phyloP scores from a whole-genome alignment of 164 flowering plant genomes.

The Piper longum region DNA sequence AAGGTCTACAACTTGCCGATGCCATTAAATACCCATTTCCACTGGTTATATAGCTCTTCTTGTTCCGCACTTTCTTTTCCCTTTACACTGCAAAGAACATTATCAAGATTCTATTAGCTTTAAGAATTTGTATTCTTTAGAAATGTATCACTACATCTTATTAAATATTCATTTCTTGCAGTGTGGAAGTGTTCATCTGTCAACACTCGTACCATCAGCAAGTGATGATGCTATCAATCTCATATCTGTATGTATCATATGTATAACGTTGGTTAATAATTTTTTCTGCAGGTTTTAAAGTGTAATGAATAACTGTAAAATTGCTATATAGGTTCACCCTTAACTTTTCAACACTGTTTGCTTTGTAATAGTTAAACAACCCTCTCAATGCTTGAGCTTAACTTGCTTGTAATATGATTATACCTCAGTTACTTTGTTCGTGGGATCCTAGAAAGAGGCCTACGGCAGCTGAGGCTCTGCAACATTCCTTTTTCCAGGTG shows the following conservation, averaged over 20 bases:
- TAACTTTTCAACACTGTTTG: no score
- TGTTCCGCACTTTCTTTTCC: not conserved
- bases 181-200: constrained; percentile 54
- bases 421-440: constrained; percentile 40
- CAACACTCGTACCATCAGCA: constrained; percentile 55
- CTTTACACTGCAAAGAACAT: not conserved
- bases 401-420: not conserved
- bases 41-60: constrained; percentile 13
- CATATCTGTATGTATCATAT: constrained; percentile 34
- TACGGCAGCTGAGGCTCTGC: constrained; percentile 50
- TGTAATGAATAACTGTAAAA: no score
- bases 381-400: not conserved
- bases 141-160: not conserved
- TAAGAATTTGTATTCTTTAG: not conserved
- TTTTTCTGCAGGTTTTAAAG: not conserved
- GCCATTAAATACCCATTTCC: constrained; percentile 67
- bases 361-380: not conserved
- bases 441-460: constrained; percentile 59
- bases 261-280: not conserved
- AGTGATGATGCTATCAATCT: constrained; percentile 60
- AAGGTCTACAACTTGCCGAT: constrained; percentile 58
- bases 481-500: constrained; percentile 67
- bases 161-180: constrained; percentile 17
- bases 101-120: not conserved
- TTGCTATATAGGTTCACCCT: no score